phyloP scores from a whole-genome alignment of 1,284 basidiomycete genomes.

The Boletus semigastroideus region DNA sequence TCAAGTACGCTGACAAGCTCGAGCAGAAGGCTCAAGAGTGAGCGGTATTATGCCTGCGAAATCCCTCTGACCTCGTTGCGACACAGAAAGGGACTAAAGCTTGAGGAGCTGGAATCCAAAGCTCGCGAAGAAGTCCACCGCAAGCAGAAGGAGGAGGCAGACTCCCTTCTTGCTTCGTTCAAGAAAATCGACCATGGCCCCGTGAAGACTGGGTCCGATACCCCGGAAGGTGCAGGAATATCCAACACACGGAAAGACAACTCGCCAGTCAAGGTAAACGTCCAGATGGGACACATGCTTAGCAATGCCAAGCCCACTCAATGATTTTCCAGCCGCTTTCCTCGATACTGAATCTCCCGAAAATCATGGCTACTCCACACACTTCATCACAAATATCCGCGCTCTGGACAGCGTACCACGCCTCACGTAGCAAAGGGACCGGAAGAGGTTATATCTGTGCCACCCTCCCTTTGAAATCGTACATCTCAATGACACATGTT shows the following conservation, averaged over 20 bases:
- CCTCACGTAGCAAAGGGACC: conserved; percentile 70
- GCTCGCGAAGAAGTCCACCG: conserved; percentile 36
- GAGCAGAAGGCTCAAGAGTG: conserved; percentile 45
- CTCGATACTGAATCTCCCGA: conserved; percentile 75
- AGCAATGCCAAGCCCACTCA: not conserved
- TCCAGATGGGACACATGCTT: conserved; percentile 3
- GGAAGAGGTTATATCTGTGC: conserved; percentile 84
- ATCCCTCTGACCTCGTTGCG: conserved; percentile 12
- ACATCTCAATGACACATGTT: conserved; percentile 64
- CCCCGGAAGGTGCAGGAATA: conserved; percentile 2
- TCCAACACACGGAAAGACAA: conserved; percentile 54
- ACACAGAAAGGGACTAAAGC: conserved; percentile 43
- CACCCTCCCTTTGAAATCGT: conserved; percentile 70
- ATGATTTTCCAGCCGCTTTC: conserved; percentile 62
- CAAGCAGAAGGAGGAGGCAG: conserved; percentile 31
- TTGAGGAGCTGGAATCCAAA: conserved; percentile 41
- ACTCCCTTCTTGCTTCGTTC: conserved; percentile 12
- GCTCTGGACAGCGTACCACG: conserved; percentile 90
- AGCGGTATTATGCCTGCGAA: conserved; percentile 21
- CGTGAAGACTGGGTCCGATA: not conserved
- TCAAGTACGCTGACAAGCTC: conserved; percentile 51
- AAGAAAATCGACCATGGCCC: not conserved
- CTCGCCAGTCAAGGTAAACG: conserved; percentile 63
- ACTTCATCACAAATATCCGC: conserved; percentile 70
- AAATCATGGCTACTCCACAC: conserved; percentile 69